Base-by-base conservation (phyloP, 2,329 filamentous ascomycete genomes). In the Ceratocystis smalleyi region DNA sequence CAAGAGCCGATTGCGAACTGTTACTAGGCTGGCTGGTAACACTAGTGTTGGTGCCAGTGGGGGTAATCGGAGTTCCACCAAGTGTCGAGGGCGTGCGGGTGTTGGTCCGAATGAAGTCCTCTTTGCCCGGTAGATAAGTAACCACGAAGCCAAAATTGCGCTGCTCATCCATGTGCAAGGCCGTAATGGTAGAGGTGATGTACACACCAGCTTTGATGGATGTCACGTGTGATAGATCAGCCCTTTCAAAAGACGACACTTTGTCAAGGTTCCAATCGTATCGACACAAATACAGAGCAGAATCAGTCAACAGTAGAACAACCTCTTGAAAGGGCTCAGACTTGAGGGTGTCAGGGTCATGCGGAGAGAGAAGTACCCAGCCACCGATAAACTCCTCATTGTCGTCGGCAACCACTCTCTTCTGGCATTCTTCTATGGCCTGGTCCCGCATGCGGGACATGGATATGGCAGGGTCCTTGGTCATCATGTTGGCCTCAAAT, bases 181-280 rank as follows among this genome's bases (percentile, higher is more conserved):
- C 77, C 0, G 90, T 90, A 4, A 96, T 80, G 0, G 90, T 94
- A 2, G 87, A 92, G 0, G 91, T 96, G 70, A 99, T 88, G 71
- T 97, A 99, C 0, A 89, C 87, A 22, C 94, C 94, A 67, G 86
- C 83, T 71, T 85, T 85, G 69, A 99, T 83, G 27, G 81, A 79
- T 1, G 81, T 80, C 43, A 99, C 77, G 65, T 89, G 88, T 22
- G 82, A 79, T 6, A 97, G 79, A 65, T 88, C 85, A 15, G 96
- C 84, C 6, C 91, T 81, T 75, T 97, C 91, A 73, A 96, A 97
- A 0, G 88, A 91, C 12, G 87, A 86, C 1, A 99, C 89, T 72
- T 97, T 97, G 75, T 97, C 94, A 6, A 91, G 86, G 68, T 88
- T 88, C 91, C 92, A 97, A 74, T 97, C 91, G 69, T 97, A 91